These are phyloP conservation scores for Sideroxylon spinosum DNA, from an alignment of 179 eudicot genomes.

Conservation along the genomic window DNA sequence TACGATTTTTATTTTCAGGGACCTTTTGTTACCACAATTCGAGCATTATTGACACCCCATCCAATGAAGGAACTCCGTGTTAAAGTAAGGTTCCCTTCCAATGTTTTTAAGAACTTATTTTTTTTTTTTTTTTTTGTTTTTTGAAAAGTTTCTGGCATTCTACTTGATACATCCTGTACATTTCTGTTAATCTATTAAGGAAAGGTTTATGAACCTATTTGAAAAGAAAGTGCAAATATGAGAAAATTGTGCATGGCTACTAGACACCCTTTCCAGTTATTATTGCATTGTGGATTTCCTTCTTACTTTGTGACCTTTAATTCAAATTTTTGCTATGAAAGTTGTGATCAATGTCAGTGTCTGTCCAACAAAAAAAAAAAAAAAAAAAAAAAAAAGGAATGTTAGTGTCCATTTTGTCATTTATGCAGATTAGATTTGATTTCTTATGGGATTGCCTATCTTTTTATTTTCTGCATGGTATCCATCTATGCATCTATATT, in stretches of 20 bases:
- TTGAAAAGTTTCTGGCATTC: not conserved
- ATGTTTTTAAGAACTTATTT: too few relatives aligned
- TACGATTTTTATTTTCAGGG: slow-evolving; percentile 40
- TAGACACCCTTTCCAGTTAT: not conserved
- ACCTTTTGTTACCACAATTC: slow-evolving; percentile 75
- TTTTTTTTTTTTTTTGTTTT: not conserved
- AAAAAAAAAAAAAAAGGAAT: not conserved
- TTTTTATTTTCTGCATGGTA: too few relatives aligned
- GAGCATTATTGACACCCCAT: slow-evolving; percentile 89
- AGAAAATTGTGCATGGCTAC: not conserved
- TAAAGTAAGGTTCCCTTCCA: slow-evolving; percentile 44
- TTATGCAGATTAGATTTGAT: too few relatives aligned
- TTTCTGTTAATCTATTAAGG: not conserved
- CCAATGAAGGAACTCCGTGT: slow-evolving; percentile 97
- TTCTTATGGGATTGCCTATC: too few relatives aligned
- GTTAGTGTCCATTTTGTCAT: not conserved
- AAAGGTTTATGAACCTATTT: not conserved
- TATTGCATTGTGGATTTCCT: not conserved
- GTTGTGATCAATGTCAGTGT: not conserved
- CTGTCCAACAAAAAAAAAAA: not conserved
- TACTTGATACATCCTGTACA: not conserved
- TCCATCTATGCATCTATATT: too few relatives aligned
- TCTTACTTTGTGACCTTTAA: not conserved
- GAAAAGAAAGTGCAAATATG: not conserved
- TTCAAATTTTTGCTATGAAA: too few relatives aligned